Evolutionary conservation across 2,329 filamentous ascomycete genomes (phyloP).

Genomic region (Rutstroemia sydowiana): DNA sequence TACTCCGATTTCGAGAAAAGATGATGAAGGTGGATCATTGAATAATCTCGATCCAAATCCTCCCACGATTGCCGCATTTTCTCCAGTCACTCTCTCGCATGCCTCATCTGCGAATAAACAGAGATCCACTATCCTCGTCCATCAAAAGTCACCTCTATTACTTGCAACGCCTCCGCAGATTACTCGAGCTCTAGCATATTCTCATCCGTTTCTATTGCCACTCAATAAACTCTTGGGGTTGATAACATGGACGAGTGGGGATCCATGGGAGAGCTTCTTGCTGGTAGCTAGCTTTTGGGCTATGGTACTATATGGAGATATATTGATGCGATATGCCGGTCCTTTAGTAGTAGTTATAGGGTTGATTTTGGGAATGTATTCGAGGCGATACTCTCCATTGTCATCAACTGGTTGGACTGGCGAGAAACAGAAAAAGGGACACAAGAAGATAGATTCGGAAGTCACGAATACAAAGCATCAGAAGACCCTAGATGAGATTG

Average conservation of each 20-base stretch:
- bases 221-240: conserved; percentile 80
- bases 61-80: conserved; percentile 84
- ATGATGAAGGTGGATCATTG: conserved; percentile 22
- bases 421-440: conserved; percentile 46
- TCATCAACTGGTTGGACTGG: conserved; percentile 76
- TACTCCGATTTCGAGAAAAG: conserved; percentile 24
- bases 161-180: conserved; percentile 92
- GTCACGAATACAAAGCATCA: conserved; percentile 66
- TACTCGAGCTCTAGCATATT: conserved; percentile 89
- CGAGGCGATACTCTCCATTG: conserved; percentile 78
- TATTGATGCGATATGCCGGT: conserved; percentile 71
- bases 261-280: conserved; percentile 96
- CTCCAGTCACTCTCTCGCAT: conserved; percentile 67
- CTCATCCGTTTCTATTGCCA: conserved; percentile 86
- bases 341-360: conserved; percentile 73
- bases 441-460: conserved; percentile 45
- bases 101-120: conserved; percentile 60
- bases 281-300: conserved; percentile 82
- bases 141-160: conserved; percentile 90
- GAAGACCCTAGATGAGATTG: conserved; percentile 94
- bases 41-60: conserved; percentile 37
- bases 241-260: conserved; percentile 86
- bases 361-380: conserved; percentile 89
- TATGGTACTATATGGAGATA: conserved; percentile 75
- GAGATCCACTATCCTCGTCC: conserved; percentile 85